phyloP scores from a whole-genome alignment of 495 filamentous ascomycete species.

The Annulohypoxylon moriforme region DNA sequence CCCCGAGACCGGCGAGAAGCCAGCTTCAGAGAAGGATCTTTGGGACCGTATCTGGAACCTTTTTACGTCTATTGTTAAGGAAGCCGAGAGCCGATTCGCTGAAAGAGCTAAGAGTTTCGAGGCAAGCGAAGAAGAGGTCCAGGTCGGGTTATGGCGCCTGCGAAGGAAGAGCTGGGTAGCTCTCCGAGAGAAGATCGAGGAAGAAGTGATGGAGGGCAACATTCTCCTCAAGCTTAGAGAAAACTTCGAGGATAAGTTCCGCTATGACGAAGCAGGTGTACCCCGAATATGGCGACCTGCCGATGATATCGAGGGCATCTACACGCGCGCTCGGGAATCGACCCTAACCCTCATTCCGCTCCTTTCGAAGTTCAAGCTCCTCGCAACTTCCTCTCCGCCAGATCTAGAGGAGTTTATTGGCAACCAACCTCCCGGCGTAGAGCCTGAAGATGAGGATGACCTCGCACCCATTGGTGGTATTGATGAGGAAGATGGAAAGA shows the following conservation, averaged over 20 bases:
- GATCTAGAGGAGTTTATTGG: constrained; percentile 86
- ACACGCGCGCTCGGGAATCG: constrained; percentile 89
- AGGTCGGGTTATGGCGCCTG: constrained; percentile 91
- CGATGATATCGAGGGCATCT: constrained; percentile 95
- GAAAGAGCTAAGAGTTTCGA: constrained; percentile 93
- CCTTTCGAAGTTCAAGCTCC: constrained; percentile 82
- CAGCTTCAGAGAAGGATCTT: constrained; percentile 78
- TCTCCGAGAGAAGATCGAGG: constrained; percentile 88
- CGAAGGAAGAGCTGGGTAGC: constrained; percentile 94
- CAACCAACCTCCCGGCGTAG: constrained; percentile 76
- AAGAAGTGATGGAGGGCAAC: constrained; percentile 98
- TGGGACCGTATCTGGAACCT: constrained; percentile 97
- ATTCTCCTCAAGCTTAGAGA: constrained; percentile 93
- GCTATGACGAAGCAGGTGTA: constrained; percentile 94
- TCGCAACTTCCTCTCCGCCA: constrained; percentile 75
- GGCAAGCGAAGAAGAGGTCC: constrained; percentile 88
- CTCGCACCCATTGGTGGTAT: constrained; percentile 85
- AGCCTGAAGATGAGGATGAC: constrained; percentile 89
- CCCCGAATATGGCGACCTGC: constrained; percentile 96
- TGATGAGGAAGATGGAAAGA: constrained; percentile 93
- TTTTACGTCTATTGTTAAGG: constrained; percentile 84
- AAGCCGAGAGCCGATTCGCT: constrained; percentile 85
- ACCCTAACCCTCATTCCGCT: constrained; percentile 91
- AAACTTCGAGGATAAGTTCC: constrained; percentile 99
- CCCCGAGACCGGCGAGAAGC: constrained; percentile 79